Evolutionary conservation across 495 filamentous ascomycete species (phyloP), one percentile per base, ranked within the genome.

Genomic region (Penicillium coprophilum): DNA sequence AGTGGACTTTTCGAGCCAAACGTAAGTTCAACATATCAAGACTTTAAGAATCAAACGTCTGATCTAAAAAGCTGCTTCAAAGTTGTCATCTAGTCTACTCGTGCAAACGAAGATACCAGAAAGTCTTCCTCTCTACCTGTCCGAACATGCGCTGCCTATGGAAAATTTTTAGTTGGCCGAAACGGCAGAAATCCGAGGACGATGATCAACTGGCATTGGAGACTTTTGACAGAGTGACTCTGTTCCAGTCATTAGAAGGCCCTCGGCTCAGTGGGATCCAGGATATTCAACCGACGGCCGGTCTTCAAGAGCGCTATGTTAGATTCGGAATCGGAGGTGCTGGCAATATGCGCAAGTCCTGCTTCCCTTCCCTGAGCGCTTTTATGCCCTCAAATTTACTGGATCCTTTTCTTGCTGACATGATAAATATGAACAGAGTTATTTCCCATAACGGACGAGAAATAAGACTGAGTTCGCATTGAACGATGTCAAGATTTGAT

Each of bases 241-340:
- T 62, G 15, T 20, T 57, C 0, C 55, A 64, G 7, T 38, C 58
- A 2, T 61, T 58, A 56, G 44, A 64, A 10, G 44, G 50, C 40
- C 23, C 38, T 6, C 13, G 41, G 1, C n/a, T 27, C 24, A 54
- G 28, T 13, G 53, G 51, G 9, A 5, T 9, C 2, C 45, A 19
- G 4, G 13, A 31, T 23, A 24, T n/a, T 27, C 30, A 24, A 20
- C 24, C 20, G 2, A 27, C 41, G 12, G 50, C 47, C 3, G 50
- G 43, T 20, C 2, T 46, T 0, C 60, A 62, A 48, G 70, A 75
- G 43, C 69, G 69, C 13, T 76, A 69, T 49, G 61, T 72, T 2
- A 61, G 68, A 24, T 63, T 70, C 59, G 74, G 74, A 0, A 75
- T 76, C 45, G 74, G 74, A 0, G 74, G 74, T 23, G 69, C 64